Evolutionary conservation across 306 rosid genomes (phyloP), one percentile per base, ranked within the genome.

Genomic region (Cyclanthera cordifolia): DNA sequence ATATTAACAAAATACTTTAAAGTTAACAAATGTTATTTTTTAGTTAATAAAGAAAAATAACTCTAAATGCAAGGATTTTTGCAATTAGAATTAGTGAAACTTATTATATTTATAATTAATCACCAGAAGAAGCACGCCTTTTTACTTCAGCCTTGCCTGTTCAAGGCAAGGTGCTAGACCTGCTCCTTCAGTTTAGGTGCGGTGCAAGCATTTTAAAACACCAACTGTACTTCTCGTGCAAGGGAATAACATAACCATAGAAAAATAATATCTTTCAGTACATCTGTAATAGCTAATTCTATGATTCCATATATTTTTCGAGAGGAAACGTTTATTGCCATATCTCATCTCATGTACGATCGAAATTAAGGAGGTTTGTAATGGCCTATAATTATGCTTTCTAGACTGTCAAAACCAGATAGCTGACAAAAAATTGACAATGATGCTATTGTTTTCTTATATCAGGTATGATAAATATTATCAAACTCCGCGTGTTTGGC

Each of bases 401-500:
- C 30, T 23, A 14, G 17, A 12, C 30, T 63, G 9, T 61, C 30
- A 39, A 21, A 61, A 63, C 16, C 14, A 30, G 25, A 59, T 59
- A 37, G 25, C 6, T 63, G 34, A 21, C 51, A 13, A 13, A 43
- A 39, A 15, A 5, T 21, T 61, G 20, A 54, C n/a, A 11, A 8
- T 52, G 79, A 67, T 78, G 68, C 64, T 58, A 59, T 46, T 27
- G 30, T 58, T 32, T 1, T 37, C 34, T 47, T 37, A 50, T 16
- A 72, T 73, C 82, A 90, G 99, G 83, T 93, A 93, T 73, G 99
- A 90, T 76, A 87, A 93, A 76, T 93, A 93, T 80, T 93, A 93
- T 80, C 99, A 93, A 76, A 90, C 99, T 61, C 99, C 99, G 64
- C 90, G 96, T 21, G 95, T 93, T 60, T 93, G 99, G 99, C 95